phyloP scores from a whole-genome alignment of 106 monocot species.

The Dendrobium chrysotoxum region DNA sequence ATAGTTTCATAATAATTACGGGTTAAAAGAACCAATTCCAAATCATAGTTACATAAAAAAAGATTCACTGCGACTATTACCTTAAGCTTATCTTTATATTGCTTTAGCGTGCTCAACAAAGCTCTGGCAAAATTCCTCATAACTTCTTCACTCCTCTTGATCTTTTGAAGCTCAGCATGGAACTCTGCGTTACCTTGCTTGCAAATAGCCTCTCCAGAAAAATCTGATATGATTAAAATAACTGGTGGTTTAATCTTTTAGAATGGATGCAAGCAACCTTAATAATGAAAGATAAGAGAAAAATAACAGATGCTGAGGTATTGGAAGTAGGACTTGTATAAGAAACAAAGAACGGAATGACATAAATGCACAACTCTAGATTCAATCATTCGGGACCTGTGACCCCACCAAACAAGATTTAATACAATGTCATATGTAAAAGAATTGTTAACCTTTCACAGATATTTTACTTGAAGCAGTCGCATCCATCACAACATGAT shows the following conservation, averaged over 20 bases:
- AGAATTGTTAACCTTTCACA: constrained; percentile 30
- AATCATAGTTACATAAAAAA: background rate
- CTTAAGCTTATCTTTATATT: constrained; percentile 56
- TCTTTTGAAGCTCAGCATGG: constrained; percentile 25
- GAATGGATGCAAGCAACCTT: constrained; percentile 8
- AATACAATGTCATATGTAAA: constrained; percentile 1
- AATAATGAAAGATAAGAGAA: constrained; percentile 1
- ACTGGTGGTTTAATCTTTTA: constrained; percentile 8
- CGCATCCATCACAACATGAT: constrained; percentile 9
- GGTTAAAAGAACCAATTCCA: background rate
- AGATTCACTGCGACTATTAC: constrained; percentile 21
- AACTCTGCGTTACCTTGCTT: constrained; percentile 5
- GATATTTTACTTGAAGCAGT: constrained; percentile 2
- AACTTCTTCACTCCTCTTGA: constrained; percentile 40
- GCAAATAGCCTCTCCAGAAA: background rate
- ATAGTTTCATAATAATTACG: background rate
- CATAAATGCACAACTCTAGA: background rate
- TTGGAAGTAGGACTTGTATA: background rate
- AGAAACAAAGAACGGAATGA: background rate
- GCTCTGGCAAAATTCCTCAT: constrained; percentile 56
- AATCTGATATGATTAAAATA: constrained; percentile 9
- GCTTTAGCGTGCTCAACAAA: constrained; percentile 63
- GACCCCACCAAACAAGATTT: background rate
- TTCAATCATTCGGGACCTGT: background rate
- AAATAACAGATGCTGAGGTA: background rate